phyloP scores from a whole-genome alignment of 768 basidiomycete genomes.

The Tylopilus balloui region DNA sequence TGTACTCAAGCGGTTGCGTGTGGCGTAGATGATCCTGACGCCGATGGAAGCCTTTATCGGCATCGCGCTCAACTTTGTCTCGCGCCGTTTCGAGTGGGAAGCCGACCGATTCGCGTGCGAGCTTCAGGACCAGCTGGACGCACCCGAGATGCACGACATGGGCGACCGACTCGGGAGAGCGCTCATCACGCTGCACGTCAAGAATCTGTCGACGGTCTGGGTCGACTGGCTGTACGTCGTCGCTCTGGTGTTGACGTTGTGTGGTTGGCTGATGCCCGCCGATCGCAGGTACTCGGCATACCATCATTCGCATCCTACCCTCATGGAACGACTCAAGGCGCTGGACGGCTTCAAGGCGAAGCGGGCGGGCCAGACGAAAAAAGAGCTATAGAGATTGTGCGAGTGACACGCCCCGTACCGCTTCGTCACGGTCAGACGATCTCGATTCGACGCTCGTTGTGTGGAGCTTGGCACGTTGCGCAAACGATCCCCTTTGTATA shows the following conservation, averaged over 20 bases:
- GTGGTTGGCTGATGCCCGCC: neutral
- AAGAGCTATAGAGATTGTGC: slow-evolving; percentile 22
- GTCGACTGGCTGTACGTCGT: slow-evolving; percentile 76
- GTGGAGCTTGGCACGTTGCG: no score
- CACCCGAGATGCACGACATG: slow-evolving; percentile 71
- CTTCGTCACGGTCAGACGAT: no score
- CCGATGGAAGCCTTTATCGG: slow-evolving; percentile 73
- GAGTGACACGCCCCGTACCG: no score
- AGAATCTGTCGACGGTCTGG: slow-evolving; percentile 91
- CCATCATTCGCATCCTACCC: slow-evolving; percentile 93
- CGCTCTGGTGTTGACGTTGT: neutral
- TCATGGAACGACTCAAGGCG: slow-evolving; percentile 83
- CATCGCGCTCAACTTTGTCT: slow-evolving; percentile 75
- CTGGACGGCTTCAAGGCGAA: slow-evolving; percentile 63
- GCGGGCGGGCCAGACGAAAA: slow-evolving; percentile 28
- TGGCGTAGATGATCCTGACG: slow-evolving; percentile 64
- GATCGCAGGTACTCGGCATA: slow-evolving; percentile 81
- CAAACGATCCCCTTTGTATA: neutral
- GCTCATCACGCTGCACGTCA: slow-evolving; percentile 80
- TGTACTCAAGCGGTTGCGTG: no score
- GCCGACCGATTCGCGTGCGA: slow-evolving; percentile 86
- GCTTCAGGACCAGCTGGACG: slow-evolving; percentile 45
- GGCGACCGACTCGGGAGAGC: slow-evolving; percentile 80
- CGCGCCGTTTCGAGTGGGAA: slow-evolving; percentile 86
- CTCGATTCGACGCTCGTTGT: no score